Evolutionary conservation across 768 basidiomycete species (phyloP), one percentile per base, ranked within the genome.

Genomic region (Phanerodontia chrysosporium): DNA sequence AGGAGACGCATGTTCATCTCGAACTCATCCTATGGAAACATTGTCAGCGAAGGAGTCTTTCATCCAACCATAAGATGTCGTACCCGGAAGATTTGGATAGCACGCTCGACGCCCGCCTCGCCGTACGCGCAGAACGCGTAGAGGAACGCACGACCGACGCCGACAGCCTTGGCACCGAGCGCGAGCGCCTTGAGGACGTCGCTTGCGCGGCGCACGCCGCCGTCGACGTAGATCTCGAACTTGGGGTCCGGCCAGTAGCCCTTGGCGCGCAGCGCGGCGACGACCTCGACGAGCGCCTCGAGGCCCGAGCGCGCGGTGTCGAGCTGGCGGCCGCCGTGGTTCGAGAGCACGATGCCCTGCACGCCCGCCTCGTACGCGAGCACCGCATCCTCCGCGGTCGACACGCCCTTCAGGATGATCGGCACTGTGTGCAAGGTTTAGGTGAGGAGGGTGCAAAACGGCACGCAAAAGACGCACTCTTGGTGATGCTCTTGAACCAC

Each of bases 1-100:
- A 99, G 73, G 1, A 98, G 78, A 16, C 95, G 87, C 83, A 98
- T 82, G 73, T 96, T 95, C 96, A 98, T 98, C 77, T 95, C 92
- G 66, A 99, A 93, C 72, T 99, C 96, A 65, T 95, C 92, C 93
- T 98, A 9, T 60, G 7, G 21, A 25, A 30, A 5, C 12, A 46
- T 51, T n/a, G n/a, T n/a, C 10, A 57, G 44, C 22, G 27, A 32
- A 27, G 48, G 36, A 7, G 42, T 24, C 4, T 42, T 18, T 9
- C 14, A 16, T 24, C 32, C 10, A 8, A 10, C 28, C n/a, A 36
- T 3, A 25, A 44, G 8, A 44, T 8, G 2, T 68, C 83, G 53
- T 65, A 89, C 91, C 63, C 81, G 80, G 48, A 95, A 71, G 52
- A 96, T 91, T 65, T 90, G 82, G 55, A 97, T 67, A 0, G 92